These are phyloP conservation scores for Eutrema salsugineum DNA, from an alignment of 441 rosid genomes.

Conservation along the genomic window DNA sequence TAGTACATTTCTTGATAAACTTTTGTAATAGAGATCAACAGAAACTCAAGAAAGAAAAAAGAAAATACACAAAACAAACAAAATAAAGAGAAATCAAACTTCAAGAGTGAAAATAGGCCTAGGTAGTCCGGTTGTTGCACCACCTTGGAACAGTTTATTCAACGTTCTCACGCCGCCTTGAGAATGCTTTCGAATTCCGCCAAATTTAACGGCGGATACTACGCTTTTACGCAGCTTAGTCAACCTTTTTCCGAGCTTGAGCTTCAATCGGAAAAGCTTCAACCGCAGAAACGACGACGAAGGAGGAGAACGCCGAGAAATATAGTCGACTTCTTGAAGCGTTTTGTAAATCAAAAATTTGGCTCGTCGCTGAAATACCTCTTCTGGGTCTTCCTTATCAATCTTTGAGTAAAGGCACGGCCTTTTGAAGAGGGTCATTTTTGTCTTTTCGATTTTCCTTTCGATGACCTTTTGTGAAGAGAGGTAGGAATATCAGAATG, in stretches of 20 bases:
- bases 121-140: slow-evolving; percentile 34
- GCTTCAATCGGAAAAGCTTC: slow-evolving; percentile 49
- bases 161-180: slow-evolving; percentile 30
- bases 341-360: slow-evolving; percentile 82
- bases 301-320: slow-evolving; percentile 22
- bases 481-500: not conserved
- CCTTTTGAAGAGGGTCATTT: slow-evolving; percentile 33
- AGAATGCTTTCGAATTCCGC: slow-evolving; percentile 21
- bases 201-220: slow-evolving; percentile 33
- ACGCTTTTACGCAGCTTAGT: slow-evolving; percentile 46
- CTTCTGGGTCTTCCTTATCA: slow-evolving; percentile 63
- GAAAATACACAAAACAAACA: not conserved
- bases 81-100: not conserved
- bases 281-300: slow-evolving; percentile 40
- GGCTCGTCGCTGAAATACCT: slow-evolving; percentile 47
- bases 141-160: slow-evolving; percentile 41
- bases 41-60: not conserved
- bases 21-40: slow-evolving; percentile 9
- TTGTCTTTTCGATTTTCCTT: not conserved
- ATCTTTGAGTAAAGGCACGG: slow-evolving; percentile 51
- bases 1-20: slow-evolving; percentile 14
- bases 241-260: slow-evolving; percentile 59
- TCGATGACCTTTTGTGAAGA: not conserved
- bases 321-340: slow-evolving; percentile 42
- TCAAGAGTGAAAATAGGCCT: slow-evolving; percentile 28